phyloP scores from a whole-genome alignment of 495 filamentous ascomycete genomes.

The Penicillium bovifimosum region DNA sequence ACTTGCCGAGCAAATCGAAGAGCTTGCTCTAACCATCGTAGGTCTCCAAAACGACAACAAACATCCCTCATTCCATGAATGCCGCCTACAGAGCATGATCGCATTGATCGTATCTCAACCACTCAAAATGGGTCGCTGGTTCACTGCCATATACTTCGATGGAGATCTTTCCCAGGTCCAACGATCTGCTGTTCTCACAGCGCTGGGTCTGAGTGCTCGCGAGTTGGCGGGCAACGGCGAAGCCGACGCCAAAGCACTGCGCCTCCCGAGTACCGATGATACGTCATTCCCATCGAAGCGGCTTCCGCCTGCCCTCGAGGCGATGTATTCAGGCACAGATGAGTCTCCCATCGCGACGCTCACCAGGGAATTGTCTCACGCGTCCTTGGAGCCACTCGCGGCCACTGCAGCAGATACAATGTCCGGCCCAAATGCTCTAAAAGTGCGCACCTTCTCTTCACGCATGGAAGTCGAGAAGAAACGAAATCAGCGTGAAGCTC shows the following conservation, averaged over 20 bases:
- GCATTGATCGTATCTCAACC: conserved; percentile 75
- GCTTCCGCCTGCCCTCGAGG: conserved; percentile 53
- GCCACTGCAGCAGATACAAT: conserved; percentile 58
- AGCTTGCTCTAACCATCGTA: conserved; percentile 68
- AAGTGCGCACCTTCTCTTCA: conserved; percentile 73
- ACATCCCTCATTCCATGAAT: conserved; percentile 57
- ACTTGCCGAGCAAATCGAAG: conserved; percentile 74
- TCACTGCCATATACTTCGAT: conserved; percentile 78
- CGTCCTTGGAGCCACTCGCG: conserved; percentile 75
- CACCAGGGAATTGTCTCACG: conserved; percentile 54
- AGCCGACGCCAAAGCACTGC: conserved; percentile 47
- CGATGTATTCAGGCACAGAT: conserved; percentile 37
- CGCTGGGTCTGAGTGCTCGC: conserved; percentile 76
- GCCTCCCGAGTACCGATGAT: conserved; percentile 34
- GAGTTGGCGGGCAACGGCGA: conserved; percentile 78
- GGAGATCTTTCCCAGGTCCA: conserved; percentile 87
- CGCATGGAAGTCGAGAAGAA: conserved; percentile 65
- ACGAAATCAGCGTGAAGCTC: conserved; percentile 43
- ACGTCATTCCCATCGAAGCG: conserved; percentile 67
- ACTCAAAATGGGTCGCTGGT: conserved; percentile 72
- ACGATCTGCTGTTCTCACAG: conserved; percentile 71
- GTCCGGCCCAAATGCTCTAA: conserved; percentile 76
- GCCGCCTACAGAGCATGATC: conserved; percentile 77
- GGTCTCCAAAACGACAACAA: conserved; percentile 72
- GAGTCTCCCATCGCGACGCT: conserved; percentile 56